These are phyloP conservation scores for Neurospora africana DNA, from an alignment of 495 filamentous ascomycete genomes.

Conservation along the genomic window DNA sequence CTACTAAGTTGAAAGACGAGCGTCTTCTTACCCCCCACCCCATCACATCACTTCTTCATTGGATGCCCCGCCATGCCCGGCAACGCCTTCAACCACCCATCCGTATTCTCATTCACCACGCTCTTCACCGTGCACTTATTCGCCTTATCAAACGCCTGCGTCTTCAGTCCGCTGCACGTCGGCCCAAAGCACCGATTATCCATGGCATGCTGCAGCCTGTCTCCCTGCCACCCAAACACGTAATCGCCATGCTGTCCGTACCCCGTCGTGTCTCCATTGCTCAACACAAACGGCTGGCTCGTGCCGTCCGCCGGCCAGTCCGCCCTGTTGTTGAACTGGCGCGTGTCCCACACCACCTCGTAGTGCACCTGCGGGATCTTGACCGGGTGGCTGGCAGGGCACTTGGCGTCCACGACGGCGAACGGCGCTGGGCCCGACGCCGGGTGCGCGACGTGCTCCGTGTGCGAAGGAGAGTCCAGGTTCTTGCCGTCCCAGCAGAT, in stretches of 20 bases:
- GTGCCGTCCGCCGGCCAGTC: conserved; percentile 37
- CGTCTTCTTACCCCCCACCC: not conserved
- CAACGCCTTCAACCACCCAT: conserved; percentile 27
- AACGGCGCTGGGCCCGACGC: conserved; percentile 36
- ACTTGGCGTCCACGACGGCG: conserved; percentile 28
- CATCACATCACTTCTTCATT: not conserved
- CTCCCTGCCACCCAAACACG: conserved; percentile 42
- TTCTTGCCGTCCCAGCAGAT: conserved; percentile 47
- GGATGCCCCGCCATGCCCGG: not conserved
- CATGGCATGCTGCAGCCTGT: conserved; percentile 40
- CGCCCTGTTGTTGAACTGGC: conserved; percentile 32
- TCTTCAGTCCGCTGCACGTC: conserved; percentile 25
- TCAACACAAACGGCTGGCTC: conserved; percentile 39
- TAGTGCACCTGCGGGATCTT: conserved; percentile 42
- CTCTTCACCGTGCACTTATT: conserved; percentile 29
- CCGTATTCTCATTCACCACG: conserved; percentile 31
- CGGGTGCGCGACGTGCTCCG: conserved; percentile 37
- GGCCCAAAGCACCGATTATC: conserved; percentile 34
- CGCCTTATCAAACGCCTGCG: conserved; percentile 26
- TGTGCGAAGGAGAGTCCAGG: conserved; percentile 40
- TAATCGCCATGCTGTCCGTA: conserved; percentile 37
- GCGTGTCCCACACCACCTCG: conserved; percentile 42
- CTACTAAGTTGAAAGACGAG: not conserved
- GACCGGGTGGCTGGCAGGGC: conserved; percentile 38
- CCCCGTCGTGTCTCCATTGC: conserved; percentile 28